These are phyloP conservation scores for Amanita exitialis DNA, from an alignment of 768 basidiomycete species.

Conservation along the genomic window DNA sequence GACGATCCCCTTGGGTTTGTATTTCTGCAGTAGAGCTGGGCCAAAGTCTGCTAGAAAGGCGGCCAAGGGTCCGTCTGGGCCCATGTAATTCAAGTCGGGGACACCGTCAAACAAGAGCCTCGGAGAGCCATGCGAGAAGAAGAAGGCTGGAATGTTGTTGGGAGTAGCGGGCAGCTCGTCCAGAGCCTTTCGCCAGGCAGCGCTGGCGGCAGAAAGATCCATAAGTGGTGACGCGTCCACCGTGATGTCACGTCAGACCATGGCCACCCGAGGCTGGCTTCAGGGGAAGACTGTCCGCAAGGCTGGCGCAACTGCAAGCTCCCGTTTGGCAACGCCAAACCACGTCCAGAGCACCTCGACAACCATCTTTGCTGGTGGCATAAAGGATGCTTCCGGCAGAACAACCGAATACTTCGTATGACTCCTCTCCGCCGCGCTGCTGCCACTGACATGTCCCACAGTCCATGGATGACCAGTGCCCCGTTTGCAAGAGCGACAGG, in stretches of 20 bases:
- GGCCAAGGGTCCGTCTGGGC: slow-evolving; percentile 44
- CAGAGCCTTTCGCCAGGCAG: slow-evolving; percentile 42
- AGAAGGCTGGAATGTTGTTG: slow-evolving; percentile 62
- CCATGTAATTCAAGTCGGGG: slow-evolving; percentile 21
- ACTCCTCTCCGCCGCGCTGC: slow-evolving; percentile 7
- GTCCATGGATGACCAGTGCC: slow-evolving; percentile 93
- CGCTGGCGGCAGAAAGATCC: slow-evolving; percentile 8
- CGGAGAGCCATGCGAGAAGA: slow-evolving; percentile 65
- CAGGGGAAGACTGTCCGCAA: slow-evolving; percentile 72
- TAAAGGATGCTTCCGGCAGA: slow-evolving; percentile 79
- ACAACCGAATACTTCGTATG: slow-evolving; percentile 74
- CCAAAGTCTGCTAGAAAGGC: slow-evolving; percentile 59
- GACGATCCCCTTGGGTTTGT: slow-evolving; percentile 68
- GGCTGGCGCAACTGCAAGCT: slow-evolving; percentile 36
- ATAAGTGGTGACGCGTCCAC: neutral
- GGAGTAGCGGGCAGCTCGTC: slow-evolving; percentile 45
- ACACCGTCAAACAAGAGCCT: slow-evolving; percentile 26
- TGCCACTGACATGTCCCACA: slow-evolving; percentile 15
- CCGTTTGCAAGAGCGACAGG: slow-evolving; percentile 93
- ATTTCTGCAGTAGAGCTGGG: slow-evolving; percentile 52
- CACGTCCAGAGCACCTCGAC: slow-evolving; percentile 64
- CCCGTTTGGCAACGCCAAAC: slow-evolving; percentile 56
- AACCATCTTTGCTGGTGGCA: slow-evolving; percentile 72
- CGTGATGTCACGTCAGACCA: neutral
- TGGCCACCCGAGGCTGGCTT: slow-evolving; percentile 38